Evolutionary conservation across 306 rosid genomes (phyloP), one percentile per base, ranked within the genome.

Genomic region (Fagus crenata): DNA sequence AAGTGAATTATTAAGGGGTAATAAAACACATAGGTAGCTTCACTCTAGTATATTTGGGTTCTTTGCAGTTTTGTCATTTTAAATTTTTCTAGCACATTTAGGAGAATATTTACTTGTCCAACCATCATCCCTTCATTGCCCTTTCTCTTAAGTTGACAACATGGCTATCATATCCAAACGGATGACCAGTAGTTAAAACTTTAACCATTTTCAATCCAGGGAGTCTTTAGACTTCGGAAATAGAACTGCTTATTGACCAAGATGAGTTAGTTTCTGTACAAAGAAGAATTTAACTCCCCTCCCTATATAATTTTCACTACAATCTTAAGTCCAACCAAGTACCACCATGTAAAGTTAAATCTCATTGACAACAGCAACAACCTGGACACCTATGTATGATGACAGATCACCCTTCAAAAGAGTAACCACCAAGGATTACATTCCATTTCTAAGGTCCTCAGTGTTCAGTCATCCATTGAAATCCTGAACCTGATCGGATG

Each of bases 71-170:
- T 58, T 61, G 40, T 61, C 68, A 33, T 32, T 61, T 28, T 12
- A 61, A 33, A 13, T 61, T 61, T 61, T 61, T 31, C 3, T 37
- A 17, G 43, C 8, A 65, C 32, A 37, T 17, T 72, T 32, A 2
- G 0, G 8, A 17, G 69, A 35, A 37, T 8, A 56, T 7, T 28
- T 39, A 42, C 56, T 6, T 11, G 40, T 41, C 39, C 15, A 70
- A 77, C 76, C 28, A 65, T 31, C 73, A 70, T n/a, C 53, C 37
- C 64, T 65, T 33, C 11, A 14, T 11, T 61, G 2, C 22, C 40
- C 53, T 46, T 15, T 5, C 31, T 43, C 13, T 56, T 32, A 31
- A 36, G 70, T 39, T 55, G 51, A 32, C 65, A 75, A 37, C 11
- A 39, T 17, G n/a, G 46, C 49, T 39, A 59, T 59, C 14, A 28